Base-by-base conservation (phyloP, 768 basidiomycete genomes). In the Macrolepiota fuliginosa region DNA sequence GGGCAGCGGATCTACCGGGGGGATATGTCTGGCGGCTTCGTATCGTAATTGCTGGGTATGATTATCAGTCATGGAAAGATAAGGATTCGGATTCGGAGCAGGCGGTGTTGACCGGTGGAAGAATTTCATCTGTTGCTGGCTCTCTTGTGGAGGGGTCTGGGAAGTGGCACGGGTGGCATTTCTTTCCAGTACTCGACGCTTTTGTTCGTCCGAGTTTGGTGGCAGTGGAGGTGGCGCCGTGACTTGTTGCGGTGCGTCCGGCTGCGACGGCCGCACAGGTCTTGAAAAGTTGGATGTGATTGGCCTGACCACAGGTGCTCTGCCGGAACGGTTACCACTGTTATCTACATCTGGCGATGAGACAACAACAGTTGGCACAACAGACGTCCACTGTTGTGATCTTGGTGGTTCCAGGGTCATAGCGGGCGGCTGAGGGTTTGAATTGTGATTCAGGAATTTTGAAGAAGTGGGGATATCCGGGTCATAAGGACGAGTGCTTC, bases 251-350 rank as follows among this genome's bases (percentile, higher is more conserved):
- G 17, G 32, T 37, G 57, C 24, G 35, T 19, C 39, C 3, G 54
- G 49, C 15, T 15, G 32, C n/a, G 52, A 49, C 22, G 57, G 32
- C 40, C 63, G 56, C 56, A 82, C 79, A 50, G 88, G 87, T 53
- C 87, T 77, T 24, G 90, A 90, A 67, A 86, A 90, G 68, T 89
- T 90, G 32, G 80, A 70, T 13, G 76, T 76, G 4, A 78, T 75
- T n/a, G 78, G 77, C 51, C 69, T 70, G 49, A 78, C 71, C 37
- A 84, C 77, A 6, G 82, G 81, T 50, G 76, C 74, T 22, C 81
- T 78, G 42, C 72, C 75, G 6, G 69, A 63, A 42, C 45, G 53
- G 19, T 54, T 39, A 12, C 17, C 32, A 35, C 22, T 54, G 32
- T 42, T n/a, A 24, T 39, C 46, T 22, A 36, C 62, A 52, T 72